Conservation (phyloP, 2,329 filamentous ascomycete genomes). For the Didymella pomorum region DNA sequence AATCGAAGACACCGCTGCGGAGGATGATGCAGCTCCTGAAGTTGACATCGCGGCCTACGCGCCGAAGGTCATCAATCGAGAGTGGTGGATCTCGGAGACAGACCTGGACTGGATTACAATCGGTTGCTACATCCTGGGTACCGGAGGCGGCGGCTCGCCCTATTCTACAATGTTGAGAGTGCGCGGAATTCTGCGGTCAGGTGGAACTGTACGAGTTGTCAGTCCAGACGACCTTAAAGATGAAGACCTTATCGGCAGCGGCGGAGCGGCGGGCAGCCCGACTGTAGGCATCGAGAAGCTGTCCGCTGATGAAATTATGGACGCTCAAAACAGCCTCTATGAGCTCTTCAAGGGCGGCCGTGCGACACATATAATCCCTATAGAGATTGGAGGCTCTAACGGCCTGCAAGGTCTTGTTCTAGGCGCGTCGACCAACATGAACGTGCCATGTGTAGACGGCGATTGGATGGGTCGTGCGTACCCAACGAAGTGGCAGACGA, state of each 20-base stretch:
- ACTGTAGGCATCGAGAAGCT: conserved; percentile 56
- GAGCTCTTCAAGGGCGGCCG: conserved; percentile 42
- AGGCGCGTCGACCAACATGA: conserved; percentile 50
- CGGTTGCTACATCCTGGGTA: conserved; percentile 60
- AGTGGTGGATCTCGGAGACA: conserved; percentile 57
- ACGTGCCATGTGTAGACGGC: conserved; percentile 56
- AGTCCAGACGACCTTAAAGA: conserved; percentile 55
- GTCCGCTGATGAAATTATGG: conserved; percentile 53
- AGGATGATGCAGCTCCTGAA: conserved; percentile 29
- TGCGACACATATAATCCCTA: conserved; percentile 49
- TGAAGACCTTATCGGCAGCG: conserved; percentile 55
- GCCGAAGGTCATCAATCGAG: conserved; percentile 49
- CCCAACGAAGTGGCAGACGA: conserved; percentile 57
- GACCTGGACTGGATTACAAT: conserved; percentile 57
- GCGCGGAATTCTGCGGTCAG: conserved; percentile 51
- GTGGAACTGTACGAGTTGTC: conserved; percentile 53
- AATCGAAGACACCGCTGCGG: conserved; percentile 24
- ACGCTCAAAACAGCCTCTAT: conserved; percentile 49
- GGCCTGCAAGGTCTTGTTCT: conserved; percentile 52
- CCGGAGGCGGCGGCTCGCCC: conserved; percentile 59
- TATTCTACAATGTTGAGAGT: conserved; percentile 56
- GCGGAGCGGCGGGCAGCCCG: conserved; percentile 56
- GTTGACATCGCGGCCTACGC: conserved; percentile 49
- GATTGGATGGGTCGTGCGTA: conserved; percentile 60
- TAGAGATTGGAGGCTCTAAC: conserved; percentile 60